Conservation (phyloP, 1,284 basidiomycete species). For the Leccinum ponderosum region DNA sequence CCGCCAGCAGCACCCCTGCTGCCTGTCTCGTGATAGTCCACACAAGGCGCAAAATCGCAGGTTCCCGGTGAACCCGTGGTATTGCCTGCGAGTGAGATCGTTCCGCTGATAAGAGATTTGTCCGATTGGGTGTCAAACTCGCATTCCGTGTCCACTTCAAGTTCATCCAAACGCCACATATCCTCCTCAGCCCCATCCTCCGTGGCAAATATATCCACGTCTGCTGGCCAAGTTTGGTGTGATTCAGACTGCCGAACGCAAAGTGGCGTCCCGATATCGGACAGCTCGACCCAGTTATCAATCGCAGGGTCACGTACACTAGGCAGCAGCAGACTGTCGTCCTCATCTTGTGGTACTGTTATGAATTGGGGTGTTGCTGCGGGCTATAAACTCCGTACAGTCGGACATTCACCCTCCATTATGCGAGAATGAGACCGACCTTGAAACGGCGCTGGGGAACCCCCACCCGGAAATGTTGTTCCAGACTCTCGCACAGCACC, state of each 20-base stretch:
- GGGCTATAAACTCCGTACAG: slow-evolving; percentile 16
- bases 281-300: slow-evolving; percentile 21
- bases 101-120: slow-evolving; percentile 30
- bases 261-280: slow-evolving; percentile 11
- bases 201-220: slow-evolving; percentile 14
- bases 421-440: slow-evolving; percentile 36
- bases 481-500: slow-evolving; percentile 46
- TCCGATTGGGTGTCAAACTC: slow-evolving; percentile 18
- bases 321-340: slow-evolving; percentile 22
- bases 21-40: neutral
- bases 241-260: neutral
- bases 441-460: slow-evolving; percentile 51
- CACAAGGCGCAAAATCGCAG: neutral
- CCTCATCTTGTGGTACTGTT: slow-evolving; percentile 18
- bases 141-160: slow-evolving; percentile 6
- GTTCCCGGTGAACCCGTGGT: neutral
- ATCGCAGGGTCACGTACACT: slow-evolving; percentile 4
- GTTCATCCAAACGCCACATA: slow-evolving; percentile 14
- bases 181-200: slow-evolving; percentile 19
- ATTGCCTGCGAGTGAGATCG: slow-evolving; percentile 14
- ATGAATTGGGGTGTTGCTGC: slow-evolving; percentile 7
- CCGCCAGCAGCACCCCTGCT: slow-evolving; percentile 10
- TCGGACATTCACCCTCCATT: neutral
- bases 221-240: slow-evolving; percentile 7
- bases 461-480: slow-evolving; percentile 45